Percentiles rank a stretch among this genome's conserved stretches.
Evolutionary conservation across 345 rosid genomes (phyloP).

Genomic region (Euphorbia peplus): DNA sequence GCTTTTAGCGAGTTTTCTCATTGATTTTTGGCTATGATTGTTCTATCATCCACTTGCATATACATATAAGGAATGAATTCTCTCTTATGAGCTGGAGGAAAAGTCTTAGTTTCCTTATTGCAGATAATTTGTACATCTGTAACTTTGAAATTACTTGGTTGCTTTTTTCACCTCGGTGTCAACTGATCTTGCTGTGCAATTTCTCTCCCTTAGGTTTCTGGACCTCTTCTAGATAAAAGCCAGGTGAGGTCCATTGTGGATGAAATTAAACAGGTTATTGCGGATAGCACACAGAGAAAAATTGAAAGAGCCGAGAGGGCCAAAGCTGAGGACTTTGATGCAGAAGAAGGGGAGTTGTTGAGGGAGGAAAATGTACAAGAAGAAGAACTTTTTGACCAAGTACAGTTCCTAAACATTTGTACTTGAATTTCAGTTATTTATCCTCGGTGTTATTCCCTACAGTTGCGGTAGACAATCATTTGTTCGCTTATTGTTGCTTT

Average conservation of each 20-base stretch:
- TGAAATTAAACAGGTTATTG: conserved; percentile 86
- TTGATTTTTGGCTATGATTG: background rate
- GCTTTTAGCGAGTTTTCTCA: background rate
- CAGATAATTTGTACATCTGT: background rate
- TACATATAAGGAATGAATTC: too few species aligned
- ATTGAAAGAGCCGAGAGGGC: conserved; percentile 89
- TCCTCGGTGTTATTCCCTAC: background rate
- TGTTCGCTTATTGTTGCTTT: conserved; percentile 4
- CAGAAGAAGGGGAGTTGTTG: conserved; percentile 93
- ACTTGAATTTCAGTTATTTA: background rate
- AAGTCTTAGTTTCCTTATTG: background rate
- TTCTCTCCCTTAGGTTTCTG: conserved; percentile 61
- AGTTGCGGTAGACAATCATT: background rate
- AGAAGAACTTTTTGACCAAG: conserved; percentile 99
- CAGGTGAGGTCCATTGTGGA: conserved; percentile 92
- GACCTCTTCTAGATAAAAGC: conserved; percentile 68
- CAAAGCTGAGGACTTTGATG: conserved; percentile 96
- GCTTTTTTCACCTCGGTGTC: too few species aligned
- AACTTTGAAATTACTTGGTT: too few species aligned
- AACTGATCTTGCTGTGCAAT: background rate
- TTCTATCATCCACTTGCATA: background rate
- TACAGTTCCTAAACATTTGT: conserved; percentile 11
- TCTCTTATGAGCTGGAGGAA: background rate
- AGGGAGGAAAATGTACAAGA: conserved; percentile 99
- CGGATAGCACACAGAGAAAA: conserved; percentile 91